A percentile compares a stretch with the other conserved stretches of the same genome.
Evolutionary conservation across 208 protist genomes (phyloP).

Genomic region (Herpetomonas muscarum): DNA sequence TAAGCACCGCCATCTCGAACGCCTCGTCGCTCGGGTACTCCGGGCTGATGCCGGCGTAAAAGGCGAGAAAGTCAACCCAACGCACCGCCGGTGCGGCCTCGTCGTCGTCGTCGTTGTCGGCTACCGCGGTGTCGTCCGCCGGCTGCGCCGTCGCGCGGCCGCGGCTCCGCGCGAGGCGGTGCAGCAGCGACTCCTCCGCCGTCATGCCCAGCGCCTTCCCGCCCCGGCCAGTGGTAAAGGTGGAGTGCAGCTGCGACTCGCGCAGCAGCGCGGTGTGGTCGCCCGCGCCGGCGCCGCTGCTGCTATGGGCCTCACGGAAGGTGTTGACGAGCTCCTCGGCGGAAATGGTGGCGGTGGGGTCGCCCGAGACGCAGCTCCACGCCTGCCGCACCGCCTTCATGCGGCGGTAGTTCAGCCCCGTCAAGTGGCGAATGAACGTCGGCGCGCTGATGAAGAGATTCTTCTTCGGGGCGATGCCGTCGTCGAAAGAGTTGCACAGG

Average conservation of each 20-base stretch:
- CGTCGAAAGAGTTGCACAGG: slow-evolving; percentile 69
- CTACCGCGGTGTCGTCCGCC: background rate
- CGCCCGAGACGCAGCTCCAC: slow-evolving; percentile 51
- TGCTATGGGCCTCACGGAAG: slow-evolving; percentile 1
- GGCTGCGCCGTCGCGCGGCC: too few species aligned
- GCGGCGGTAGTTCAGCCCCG: slow-evolving; percentile 64
- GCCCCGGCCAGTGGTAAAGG: background rate
- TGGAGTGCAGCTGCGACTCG: too few species aligned
- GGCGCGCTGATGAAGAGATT: slow-evolving; percentile 43
- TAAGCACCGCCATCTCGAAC: slow-evolving; percentile 64
- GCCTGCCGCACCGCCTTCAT: slow-evolving; percentile 56
- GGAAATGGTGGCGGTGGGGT: slow-evolving; percentile 28
- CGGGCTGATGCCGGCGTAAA: slow-evolving; percentile 66
- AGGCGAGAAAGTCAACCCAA: slow-evolving; percentile 62
- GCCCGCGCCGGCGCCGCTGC: too few species aligned
- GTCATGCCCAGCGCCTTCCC: background rate
- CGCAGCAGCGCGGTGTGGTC: too few species aligned
- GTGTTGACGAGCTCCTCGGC: slow-evolving; percentile 30
- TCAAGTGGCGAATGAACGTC: slow-evolving; percentile 77
- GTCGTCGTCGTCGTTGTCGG: background rate
- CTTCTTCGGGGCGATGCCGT: slow-evolving; percentile 19
- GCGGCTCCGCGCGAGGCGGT: too few species aligned
- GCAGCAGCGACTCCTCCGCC: too few species aligned
- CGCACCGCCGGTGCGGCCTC: slow-evolving; percentile 2
- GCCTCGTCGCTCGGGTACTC: slow-evolving; percentile 53